Evolutionary conservation across 305 asterid species (phyloP).

Genomic region (Solanum hybrid): DNA sequence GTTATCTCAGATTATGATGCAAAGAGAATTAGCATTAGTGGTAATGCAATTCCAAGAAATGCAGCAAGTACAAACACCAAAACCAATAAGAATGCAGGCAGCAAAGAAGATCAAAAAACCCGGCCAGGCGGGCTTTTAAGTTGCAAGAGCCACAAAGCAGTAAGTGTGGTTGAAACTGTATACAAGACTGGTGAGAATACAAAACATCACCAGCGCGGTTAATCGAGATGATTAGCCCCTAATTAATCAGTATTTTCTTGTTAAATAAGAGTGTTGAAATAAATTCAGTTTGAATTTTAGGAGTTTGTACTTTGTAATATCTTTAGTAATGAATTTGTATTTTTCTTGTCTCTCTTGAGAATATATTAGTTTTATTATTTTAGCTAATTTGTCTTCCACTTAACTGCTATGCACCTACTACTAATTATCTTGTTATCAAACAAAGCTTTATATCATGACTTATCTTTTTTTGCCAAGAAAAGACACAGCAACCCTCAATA

Average conservation of each 20-base stretch:
- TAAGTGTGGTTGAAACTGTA: not conserved
- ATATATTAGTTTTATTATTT: not conserved
- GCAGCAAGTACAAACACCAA: not conserved
- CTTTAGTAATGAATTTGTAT: not conserved
- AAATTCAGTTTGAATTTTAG: not conserved
- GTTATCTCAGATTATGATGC: constrained; percentile 40
- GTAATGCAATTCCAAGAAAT: not conserved
- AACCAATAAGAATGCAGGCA: not conserved
- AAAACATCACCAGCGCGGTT: constrained; percentile 4
- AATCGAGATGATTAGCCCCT: not conserved
- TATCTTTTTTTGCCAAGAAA: constrained; percentile 6
- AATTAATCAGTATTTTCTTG: not conserved
- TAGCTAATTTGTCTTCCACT: not conserved
- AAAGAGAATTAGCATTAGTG: constrained; percentile 18
- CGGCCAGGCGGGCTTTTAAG: not conserved
- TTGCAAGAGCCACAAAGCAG: constrained; percentile 23
- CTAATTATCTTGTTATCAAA: not conserved
- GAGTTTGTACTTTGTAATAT: constrained; percentile 1
- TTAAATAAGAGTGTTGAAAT: not conserved
- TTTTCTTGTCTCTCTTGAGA: not conserved
- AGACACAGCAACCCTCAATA: constrained; percentile 3
- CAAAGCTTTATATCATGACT: not conserved
- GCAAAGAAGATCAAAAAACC: constrained; percentile 9
- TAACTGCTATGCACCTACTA: not conserved
- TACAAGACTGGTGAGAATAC: not conserved